These are phyloP conservation scores for Aulographum hederae DNA, from an alignment of 2,329 filamentous ascomycete genomes.

Conservation along the genomic window DNA sequence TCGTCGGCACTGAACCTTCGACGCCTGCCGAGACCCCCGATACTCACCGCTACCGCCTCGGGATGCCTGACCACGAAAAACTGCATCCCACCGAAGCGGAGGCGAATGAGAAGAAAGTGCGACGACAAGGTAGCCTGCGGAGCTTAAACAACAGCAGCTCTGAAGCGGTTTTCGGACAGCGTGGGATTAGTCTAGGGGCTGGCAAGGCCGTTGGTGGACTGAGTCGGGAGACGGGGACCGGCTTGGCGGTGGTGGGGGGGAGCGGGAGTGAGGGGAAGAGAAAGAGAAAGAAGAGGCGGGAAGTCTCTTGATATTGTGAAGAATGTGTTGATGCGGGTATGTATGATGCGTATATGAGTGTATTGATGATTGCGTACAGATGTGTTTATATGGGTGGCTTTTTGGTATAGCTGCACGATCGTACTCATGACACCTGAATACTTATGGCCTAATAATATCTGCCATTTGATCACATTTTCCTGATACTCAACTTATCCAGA, in stretches of 20 bases:
- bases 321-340: no score
- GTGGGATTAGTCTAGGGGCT: constrained; percentile 2
- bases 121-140: background rate
- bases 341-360: no score
- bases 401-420: no score
- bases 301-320: background rate
- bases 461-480: no score
- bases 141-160: background rate
- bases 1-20: constrained; percentile 2
- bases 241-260: background rate
- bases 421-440: no score
- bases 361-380: no score
- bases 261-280: background rate
- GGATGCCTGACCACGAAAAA: background rate
- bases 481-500: no score
- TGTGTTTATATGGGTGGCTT: no score
- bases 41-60: no score
- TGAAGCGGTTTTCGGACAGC: constrained; percentile 1
- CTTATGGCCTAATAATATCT: no score
- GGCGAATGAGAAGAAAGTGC: background rate
- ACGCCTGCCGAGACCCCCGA: background rate
- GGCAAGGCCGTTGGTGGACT: constrained; percentile 1
- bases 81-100: background rate
- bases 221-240: background rate
- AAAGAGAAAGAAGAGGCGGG: background rate